Evolutionary conservation across 2,329 filamentous ascomycete genomes (phyloP), one percentile per base, ranked within the genome.

Genomic region (Penicillium verrucosum): DNA sequence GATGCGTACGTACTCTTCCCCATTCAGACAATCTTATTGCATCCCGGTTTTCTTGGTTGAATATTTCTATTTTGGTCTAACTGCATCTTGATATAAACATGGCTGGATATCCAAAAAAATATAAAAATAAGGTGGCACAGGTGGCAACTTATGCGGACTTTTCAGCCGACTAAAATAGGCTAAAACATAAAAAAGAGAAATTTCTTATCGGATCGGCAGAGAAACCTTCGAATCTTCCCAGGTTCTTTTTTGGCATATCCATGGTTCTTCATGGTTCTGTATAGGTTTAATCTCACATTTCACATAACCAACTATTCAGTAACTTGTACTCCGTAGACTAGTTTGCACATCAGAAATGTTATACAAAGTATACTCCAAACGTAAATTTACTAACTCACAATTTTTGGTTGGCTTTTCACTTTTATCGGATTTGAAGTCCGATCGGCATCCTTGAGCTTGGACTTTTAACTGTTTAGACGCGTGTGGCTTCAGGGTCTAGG

Each of bases 1-100:
- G 48, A 45, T 43, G 48, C 54, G n/a, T 56, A 56, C 54, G 53
- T 46, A 56, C 53, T 34, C 53, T 21, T 25, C 40, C 14, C 23
- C 12, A 16, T 2, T 21, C 11, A 25, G 21, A 21, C 42, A 30
- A 30, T 44, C 36, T 16, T 37, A 16, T 9, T 18, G 5, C 36
- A 9, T 38, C 18, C 36, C n/a, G 8, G 1, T 30, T 44, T 44
- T 12, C 8, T 23, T 1, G 30, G 7, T 11, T 27, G n/a, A 23
- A 23, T 16, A 11, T 16, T 21, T 32, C 29, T 16, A 23, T 46
- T 34, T 32, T 4, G 18, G 11, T 44, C 27, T 4, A 40, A 40
- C 36, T 18, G 7, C 23, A 50, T 3, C 23, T 37, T 27, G 14
- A 4, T 16, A 30, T 32, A 27, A 34, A 46, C 1, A n/a, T 18